Percentiles rank a stretch among this genome's conserved stretches.
These are phyloP conservation scores for Rosa persica DNA, from an alignment of 306 rosid genomes.

Conservation along the genomic window DNA sequence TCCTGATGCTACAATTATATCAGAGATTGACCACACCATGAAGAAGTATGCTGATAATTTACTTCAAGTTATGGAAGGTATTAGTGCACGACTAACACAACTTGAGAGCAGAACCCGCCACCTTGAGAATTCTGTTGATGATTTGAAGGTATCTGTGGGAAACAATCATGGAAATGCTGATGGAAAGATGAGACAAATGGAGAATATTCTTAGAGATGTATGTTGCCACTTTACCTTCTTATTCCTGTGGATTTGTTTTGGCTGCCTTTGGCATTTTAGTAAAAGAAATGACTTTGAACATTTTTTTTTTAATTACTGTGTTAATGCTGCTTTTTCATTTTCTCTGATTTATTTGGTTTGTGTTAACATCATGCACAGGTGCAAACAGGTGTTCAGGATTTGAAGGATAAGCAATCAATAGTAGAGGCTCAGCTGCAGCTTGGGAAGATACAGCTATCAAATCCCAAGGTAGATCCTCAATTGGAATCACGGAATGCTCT, in stretches of 20 bases:
- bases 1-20: conserved; percentile 45
- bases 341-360: conserved; percentile 7
- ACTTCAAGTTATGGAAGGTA: conserved; percentile 72
- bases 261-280: conserved; percentile 25
- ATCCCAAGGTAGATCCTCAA: conserved; percentile 40
- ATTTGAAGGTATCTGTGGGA: conserved; percentile 70
- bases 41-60: conserved; percentile 68
- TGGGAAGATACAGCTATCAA: conserved; percentile 55
- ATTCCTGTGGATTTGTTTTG: conserved; percentile 13
- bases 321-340: conserved; percentile 20
- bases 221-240: conserved; percentile 13
- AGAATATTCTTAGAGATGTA: conserved; percentile 86
- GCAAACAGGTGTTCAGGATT: conserved; percentile 64
- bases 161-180: conserved; percentile 76
- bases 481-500: conserved; percentile 37
- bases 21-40: conserved; percentile 77
- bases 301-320: neutral
- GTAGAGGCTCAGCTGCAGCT: conserved; percentile 62
- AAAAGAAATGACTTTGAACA: neutral
- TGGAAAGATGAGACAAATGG: conserved; percentile 76
- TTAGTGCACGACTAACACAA: conserved; percentile 76
- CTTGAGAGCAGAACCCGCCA: conserved; percentile 71
- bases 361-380: conserved; percentile 54
- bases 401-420: conserved; percentile 71
- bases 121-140: conserved; percentile 77